Conservation (phyloP, 2,329 filamentous ascomycete species). For the Colletotrichum sp. region DNA sequence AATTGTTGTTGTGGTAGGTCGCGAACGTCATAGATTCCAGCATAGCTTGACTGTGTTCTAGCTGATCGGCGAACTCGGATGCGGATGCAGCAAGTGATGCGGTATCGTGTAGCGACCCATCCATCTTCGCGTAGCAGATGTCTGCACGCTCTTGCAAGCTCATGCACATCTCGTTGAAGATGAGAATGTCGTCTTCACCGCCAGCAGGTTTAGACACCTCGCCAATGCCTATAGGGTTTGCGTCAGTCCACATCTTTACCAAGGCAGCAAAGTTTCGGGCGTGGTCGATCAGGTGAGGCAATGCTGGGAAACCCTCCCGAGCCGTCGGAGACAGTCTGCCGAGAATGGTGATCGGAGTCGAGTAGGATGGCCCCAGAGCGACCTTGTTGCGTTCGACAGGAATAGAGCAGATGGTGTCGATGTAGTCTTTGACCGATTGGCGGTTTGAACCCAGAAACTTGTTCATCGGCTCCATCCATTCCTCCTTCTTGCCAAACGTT, state of each 20-base stretch:
- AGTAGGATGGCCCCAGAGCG: constrained; percentile 72
- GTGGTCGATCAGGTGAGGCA: constrained; percentile 92
- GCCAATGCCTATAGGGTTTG: constrained; percentile 38
- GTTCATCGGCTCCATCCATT: constrained; percentile 99
- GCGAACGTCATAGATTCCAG: constrained; percentile 40
- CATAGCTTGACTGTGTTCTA: constrained; percentile 47
- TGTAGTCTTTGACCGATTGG: constrained; percentile 82
- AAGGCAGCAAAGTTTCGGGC: constrained; percentile 84
- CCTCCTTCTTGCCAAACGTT: constrained; percentile 90
- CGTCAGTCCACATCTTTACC: constrained; percentile 79
- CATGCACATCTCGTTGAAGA: constrained; percentile 58
- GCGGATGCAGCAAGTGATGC: constrained; percentile 33
- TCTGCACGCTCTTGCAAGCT: constrained; percentile 56
- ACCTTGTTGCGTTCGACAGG: constrained; percentile 71
- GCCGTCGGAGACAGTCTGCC: constrained; percentile 80
- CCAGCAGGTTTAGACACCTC: neutral
- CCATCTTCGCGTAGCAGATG: constrained; percentile 55
- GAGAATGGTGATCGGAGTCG: constrained; percentile 89
- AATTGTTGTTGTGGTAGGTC: constrained; percentile 32
- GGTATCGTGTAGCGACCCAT: constrained; percentile 47
- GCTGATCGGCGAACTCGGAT: constrained; percentile 49
- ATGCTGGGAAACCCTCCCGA: constrained; percentile 88
- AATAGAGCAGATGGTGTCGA: constrained; percentile 86
- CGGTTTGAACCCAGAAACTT: constrained; percentile 79
- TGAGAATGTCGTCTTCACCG: constrained; percentile 54